Evolutionary conservation across 2,329 filamentous ascomycete species (phyloP).

Genomic region (Ascochyta clinopodiicola): DNA sequence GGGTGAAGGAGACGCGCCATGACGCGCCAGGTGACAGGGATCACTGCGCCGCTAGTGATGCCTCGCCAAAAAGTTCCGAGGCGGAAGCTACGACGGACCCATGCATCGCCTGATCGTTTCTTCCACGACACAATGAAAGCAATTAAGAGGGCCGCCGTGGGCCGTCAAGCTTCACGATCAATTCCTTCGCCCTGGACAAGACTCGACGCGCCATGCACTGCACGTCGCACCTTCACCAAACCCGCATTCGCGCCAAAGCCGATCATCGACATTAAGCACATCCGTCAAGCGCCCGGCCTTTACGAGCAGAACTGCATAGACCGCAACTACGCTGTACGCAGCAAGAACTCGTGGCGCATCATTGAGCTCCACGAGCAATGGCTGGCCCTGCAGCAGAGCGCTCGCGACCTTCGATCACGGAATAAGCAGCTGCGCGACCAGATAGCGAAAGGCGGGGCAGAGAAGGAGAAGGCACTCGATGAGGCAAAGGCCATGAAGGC

Average conservation of each 20-base stretch:
- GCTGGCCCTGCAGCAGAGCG: constrained; percentile 62
- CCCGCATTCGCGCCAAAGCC: constrained; percentile 80
- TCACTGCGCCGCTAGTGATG: constrained; percentile 9
- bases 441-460: constrained; percentile 51
- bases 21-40: constrained; percentile 18
- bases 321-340: constrained; percentile 75
- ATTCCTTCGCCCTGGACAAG: not conserved
- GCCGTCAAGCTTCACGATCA: constrained; percentile 14
- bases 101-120: constrained; percentile 15
- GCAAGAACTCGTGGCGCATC: constrained; percentile 61
- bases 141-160: constrained; percentile 24
- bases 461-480: constrained; percentile 62
- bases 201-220: constrained; percentile 33
- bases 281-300: constrained; percentile 81
- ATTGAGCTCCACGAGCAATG: constrained; percentile 57
- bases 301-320: constrained; percentile 84
- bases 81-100: constrained; percentile 4
- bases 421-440: constrained; percentile 69
- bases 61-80: constrained; percentile 20
- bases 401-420: constrained; percentile 67
- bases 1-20: constrained; percentile 16
- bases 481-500: constrained; percentile 72
- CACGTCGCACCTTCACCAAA: constrained; percentile 55
- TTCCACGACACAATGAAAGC: constrained; percentile 30
- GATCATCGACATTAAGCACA: constrained; percentile 83